A percentile compares a stretch with the other conserved stretches of the same genome.
Evolutionary conservation across 257 asterid species (phyloP).

Genomic region (Petunia secreta): DNA sequence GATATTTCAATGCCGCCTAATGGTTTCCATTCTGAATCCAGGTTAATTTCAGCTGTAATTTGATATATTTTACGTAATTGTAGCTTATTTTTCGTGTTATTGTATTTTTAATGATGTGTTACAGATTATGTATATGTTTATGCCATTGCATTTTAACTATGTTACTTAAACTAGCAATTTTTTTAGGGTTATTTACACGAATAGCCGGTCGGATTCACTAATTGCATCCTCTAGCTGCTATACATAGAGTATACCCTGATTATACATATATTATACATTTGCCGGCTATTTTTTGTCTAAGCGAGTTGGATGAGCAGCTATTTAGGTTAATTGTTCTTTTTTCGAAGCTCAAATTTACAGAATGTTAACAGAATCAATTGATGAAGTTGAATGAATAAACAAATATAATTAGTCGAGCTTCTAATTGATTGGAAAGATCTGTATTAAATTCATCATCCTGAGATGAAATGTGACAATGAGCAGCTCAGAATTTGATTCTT

Average conservation of each 20-base stretch:
- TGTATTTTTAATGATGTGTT: not conserved
- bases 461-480: not conserved
- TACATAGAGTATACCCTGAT: too few species aligned
- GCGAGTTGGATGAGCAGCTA: too few species aligned
- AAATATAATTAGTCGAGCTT: not conserved
- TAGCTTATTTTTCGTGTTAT: not conserved
- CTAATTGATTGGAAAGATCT: not conserved
- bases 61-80: not conserved
- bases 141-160: not conserved
- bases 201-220: not conserved
- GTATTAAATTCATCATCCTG: not conserved
- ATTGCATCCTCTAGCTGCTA: too few species aligned
- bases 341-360: not conserved
- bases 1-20: slow-evolving; percentile 42
- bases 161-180: slow-evolving; percentile 2
- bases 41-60: slow-evolving; percentile 33
- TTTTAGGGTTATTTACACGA: not conserved
- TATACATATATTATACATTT: too few species aligned
- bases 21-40: slow-evolving; percentile 55
- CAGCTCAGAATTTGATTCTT: not conserved
- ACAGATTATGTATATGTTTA: not conserved
- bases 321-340: too few species aligned
- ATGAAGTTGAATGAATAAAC: not conserved
- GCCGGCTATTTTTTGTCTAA: too few species aligned
- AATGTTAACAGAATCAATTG: not conserved